Base-by-base conservation (phyloP, 139 green algal genomes). In the Picochlorum sp. region DNA sequence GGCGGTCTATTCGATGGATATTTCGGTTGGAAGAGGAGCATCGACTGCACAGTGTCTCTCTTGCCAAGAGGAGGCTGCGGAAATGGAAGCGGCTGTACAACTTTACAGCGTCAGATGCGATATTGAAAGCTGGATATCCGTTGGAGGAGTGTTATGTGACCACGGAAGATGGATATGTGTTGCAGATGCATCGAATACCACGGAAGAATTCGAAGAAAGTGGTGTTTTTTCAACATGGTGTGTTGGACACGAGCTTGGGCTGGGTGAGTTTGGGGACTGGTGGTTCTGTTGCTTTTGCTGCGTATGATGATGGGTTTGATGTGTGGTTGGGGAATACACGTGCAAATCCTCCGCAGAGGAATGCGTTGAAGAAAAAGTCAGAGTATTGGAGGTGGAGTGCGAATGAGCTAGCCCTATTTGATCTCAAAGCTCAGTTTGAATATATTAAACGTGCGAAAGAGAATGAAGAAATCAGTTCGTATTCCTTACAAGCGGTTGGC, bases 291-390 rank as follows among this genome's bases (percentile, higher is more conserved):
- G 90, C 90, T 1, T 97, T 98, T 82, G 84, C 83, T 3, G 92
- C 92, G 10, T 96, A 81, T 63, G 89, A 97, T 58, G 71, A 79
- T 6, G 92, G 92, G 54, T 89, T 88, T 68, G 92, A 98, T 60
- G 90, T 98, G 20, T 98, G 88, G 47, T 80, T 98, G 68, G 90
- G 76, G 62, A 96, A 91, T 79, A 85, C 83, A 9, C 76, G 92
- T 21, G 69, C 75, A 75, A 95, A 94, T 68, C 79, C 88, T 4
- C 85, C 92, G 0, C 66, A 83, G 1, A 66, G 78, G 47, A 87
- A 97, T 62, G 38, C 28, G 60, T 38, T 68, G 9, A 16, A 20
- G 7, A 72, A 77, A 30, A 71, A 79, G 9, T 54, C 71, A 0
- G 51, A 56, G 1, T 98, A 97, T 74, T 98, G 88, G 85, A 37